phyloP scores from a whole-genome alignment of 2,329 filamentous ascomycete species.

The Fusarium heterosporum region DNA sequence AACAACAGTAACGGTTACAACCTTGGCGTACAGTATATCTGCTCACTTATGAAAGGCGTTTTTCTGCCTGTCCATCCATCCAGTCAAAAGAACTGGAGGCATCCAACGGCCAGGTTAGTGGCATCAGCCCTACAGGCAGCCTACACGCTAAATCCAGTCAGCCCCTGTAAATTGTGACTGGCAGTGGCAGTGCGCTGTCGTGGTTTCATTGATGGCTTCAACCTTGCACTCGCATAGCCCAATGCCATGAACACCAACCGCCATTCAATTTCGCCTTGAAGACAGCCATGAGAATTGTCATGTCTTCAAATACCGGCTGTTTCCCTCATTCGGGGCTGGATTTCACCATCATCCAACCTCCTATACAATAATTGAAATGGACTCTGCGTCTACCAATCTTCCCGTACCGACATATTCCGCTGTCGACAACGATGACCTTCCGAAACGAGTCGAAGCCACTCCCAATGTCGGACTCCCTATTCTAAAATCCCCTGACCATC shows the following conservation, averaged over 20 bases:
- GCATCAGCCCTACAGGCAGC: slow-evolving; percentile 16
- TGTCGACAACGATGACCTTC: slow-evolving; percentile 35
- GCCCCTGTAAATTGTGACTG: slow-evolving; percentile 1
- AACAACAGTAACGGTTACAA: too few species aligned
- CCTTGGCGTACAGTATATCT: background rate
- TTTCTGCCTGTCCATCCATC: background rate
- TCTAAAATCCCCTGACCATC: slow-evolving; percentile 10
- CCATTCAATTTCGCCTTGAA: background rate
- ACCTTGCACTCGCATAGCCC: slow-evolving; percentile 13
- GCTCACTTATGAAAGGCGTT: background rate
- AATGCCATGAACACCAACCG: slow-evolving; percentile 3
- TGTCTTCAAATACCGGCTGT: slow-evolving; percentile 25
- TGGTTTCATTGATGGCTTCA: slow-evolving; percentile 4
- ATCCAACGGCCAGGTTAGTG: background rate
- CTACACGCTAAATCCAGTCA: slow-evolving; percentile 5
- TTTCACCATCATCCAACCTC: background rate
- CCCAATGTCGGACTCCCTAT: slow-evolving; percentile 40
- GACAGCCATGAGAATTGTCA: background rate
- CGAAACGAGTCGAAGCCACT: slow-evolving; percentile 37
- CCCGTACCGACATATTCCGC: slow-evolving; percentile 37
- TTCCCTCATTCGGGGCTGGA: background rate
- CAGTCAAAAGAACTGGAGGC: background rate
- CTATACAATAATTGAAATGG: background rate
- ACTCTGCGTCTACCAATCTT: background rate
- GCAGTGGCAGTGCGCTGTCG: slow-evolving; percentile 17